Percentiles rank a stretch among this genome's conserved stretches.
phyloP scores from a whole-genome alignment of 73 alveolate genomes.

The Stentor roeselii region DNA sequence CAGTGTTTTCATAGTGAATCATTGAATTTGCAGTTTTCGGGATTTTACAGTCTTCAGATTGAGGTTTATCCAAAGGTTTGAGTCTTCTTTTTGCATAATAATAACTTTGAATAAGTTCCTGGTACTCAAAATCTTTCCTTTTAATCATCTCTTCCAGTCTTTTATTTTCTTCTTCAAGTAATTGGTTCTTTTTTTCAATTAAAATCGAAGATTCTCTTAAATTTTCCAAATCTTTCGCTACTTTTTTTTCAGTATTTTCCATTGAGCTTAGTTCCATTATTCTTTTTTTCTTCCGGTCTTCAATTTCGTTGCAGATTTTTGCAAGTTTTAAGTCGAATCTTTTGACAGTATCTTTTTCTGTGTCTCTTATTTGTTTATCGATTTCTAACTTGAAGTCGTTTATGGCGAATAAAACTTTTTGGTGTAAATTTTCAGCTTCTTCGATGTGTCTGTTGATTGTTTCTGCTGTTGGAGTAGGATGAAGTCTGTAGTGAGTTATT shows the following conservation, averaged over 20 bases:
- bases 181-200: not conserved
- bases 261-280: not conserved
- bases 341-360: not conserved
- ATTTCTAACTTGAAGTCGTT: not conserved
- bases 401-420: not conserved
- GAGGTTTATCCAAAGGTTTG: not conserved
- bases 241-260: not conserved
- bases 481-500: not conserved
- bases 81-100: not conserved
- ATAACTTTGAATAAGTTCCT: not conserved
- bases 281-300: slow-evolving; percentile 1
- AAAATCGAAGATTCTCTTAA: not conserved
- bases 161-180: not conserved
- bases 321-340: slow-evolving; percentile 10
- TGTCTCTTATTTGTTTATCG: not conserved
- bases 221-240: slow-evolving; percentile 5
- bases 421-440: not conserved
- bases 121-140: not conserved
- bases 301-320: not conserved
- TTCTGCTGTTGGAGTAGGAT: slow-evolving; percentile 4
- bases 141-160: not conserved
- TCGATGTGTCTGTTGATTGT: not conserved
- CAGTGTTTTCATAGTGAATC: not conserved
- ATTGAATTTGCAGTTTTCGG: not conserved
- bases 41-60: not conserved